phyloP scores from a whole-genome alignment of 805 yeast species.

The Pichia californica region DNA sequence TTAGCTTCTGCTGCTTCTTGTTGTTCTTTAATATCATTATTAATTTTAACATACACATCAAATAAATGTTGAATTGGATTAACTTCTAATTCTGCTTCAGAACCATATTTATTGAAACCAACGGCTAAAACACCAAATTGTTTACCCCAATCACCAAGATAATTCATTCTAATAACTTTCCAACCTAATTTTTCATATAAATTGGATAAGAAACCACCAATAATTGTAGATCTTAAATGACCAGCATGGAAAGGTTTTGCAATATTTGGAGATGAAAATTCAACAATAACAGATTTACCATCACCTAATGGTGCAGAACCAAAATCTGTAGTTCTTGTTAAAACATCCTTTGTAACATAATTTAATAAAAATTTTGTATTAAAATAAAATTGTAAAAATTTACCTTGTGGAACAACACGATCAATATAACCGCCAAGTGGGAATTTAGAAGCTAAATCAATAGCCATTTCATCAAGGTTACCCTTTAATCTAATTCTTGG shows the following conservation, averaged over 20 bases:
- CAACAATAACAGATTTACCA: conserved; percentile 68
- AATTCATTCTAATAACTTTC: conserved; percentile 88
- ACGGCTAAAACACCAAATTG: conserved; percentile 95
- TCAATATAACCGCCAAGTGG: conserved; percentile 64
- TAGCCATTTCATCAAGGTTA: conserved; percentile 68
- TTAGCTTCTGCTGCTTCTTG: conserved; percentile 46
- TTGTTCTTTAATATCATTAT: conserved; percentile 65
- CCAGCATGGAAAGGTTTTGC: conserved; percentile 99
- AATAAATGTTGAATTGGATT: conserved; percentile 95
- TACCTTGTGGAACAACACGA: conserved; percentile 77
- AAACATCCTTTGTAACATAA: conserved; percentile 62
- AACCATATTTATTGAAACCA: conserved; percentile 83
- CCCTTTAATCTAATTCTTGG: conserved; percentile 87
- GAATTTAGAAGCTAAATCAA: conserved; percentile 73
- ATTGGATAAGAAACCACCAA: conserved; percentile 92
- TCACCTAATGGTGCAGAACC: conserved; percentile 73
- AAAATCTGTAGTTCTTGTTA: conserved; percentile 52
- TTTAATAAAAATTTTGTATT: conserved; percentile 58
- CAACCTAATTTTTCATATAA: conserved; percentile 87
- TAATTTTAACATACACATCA: conserved; percentile 85
- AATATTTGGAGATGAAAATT: conserved; percentile 95
- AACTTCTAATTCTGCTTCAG: conserved; percentile 55
- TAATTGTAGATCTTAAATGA: conserved; percentile 93
- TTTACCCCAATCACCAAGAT: conserved; percentile 99
- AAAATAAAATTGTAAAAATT: conserved; percentile 86